phyloP scores from a whole-genome alignment of 2,329 filamentous ascomycete species.

The Monosporascus sp. region DNA sequence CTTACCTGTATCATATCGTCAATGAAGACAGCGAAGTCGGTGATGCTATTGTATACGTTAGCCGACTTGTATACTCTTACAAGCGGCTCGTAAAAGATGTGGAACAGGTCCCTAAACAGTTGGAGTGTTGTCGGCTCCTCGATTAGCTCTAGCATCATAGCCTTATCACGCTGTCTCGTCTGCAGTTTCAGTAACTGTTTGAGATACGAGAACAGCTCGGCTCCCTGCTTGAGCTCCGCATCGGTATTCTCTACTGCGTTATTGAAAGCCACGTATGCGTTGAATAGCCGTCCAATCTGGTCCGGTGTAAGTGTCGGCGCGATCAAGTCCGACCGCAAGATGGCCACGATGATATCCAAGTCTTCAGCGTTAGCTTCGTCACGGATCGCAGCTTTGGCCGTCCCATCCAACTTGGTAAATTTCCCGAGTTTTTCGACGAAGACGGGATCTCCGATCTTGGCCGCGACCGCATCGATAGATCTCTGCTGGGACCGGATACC shows the following conservation, averaged over 20 bases:
- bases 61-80: conserved; percentile 97
- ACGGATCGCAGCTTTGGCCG: conserved; percentile 68
- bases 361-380: conserved; percentile 68
- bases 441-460: conserved; percentile 75
- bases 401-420: conserved; percentile 72
- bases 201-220: conserved; percentile 86
- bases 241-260: conserved; percentile 88
- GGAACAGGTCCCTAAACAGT: conserved; percentile 91
- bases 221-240: conserved; percentile 81
- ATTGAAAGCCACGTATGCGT: conserved; percentile 95
- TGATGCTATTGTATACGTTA: conserved; percentile 96
- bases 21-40: conserved; percentile 88
- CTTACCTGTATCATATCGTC: conserved; percentile 83
- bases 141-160: conserved; percentile 93
- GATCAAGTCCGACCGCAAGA: conserved; percentile 75
- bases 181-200: conserved; percentile 93
- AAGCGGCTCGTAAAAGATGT: conserved; percentile 97
- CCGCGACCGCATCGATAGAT: conserved; percentile 72
- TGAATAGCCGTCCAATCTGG: conserved; percentile 82
- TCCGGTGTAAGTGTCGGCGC: conserved; percentile 64
- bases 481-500: conserved; percentile 83
- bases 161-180: conserved; percentile 87
- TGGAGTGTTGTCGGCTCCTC: conserved; percentile 97
- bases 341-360: conserved; percentile 79
- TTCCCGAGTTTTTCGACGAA: conserved; percentile 76